Evolutionary conservation across 176 grass and related monocot species (phyloP), one percentile per base, ranked within the genome.

Genomic region (Carex kokanica): DNA sequence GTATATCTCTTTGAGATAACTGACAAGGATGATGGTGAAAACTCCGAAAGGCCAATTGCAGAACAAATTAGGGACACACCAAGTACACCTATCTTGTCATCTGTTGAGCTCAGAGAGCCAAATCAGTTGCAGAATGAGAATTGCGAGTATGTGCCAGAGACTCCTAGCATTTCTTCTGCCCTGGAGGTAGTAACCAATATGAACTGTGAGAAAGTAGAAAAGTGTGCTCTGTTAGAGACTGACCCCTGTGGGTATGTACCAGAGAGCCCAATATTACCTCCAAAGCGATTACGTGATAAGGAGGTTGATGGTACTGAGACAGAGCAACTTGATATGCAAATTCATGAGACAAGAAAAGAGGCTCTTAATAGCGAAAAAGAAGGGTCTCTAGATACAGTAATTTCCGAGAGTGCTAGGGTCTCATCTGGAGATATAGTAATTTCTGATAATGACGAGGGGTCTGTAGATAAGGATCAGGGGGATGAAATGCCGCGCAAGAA

Each of bases 401-500:
- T 62, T 17, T 60, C n/a, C 27, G 25, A 27, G 86, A 80, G 78
- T 79, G 38, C 58, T 60, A 65, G 9, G 3, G 47, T 77, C 54
- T 29, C 49, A 56, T 53, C 49, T 32, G 73, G 14, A 55, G 73
- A 56, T 54, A 8, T 29, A 29, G 24, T 55, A 56, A 55, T 55
- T 31, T 56, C 73, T 78, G 25, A 55, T 43, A 81, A 80, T 83
- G 88, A 86, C 11, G 84, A 78, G 31, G 49, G 77, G 41, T 84
- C 85, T 62, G 62, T 49, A 2, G 36, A 91, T 64, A 82, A 89
- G 32, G 54, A 38, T 38, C 36, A 38, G 36, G 36, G 36, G 36
- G 0, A 32, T 68, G 83, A 90, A 64, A 74, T 64, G 52, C 74
- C 66, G 5, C 59, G 83, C 56, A 69, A 82, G 85, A 99, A 99